Evolutionary conservation across 805 yeast genomes (phyloP).

Genomic region (Yarrowia yakushimensis): DNA sequence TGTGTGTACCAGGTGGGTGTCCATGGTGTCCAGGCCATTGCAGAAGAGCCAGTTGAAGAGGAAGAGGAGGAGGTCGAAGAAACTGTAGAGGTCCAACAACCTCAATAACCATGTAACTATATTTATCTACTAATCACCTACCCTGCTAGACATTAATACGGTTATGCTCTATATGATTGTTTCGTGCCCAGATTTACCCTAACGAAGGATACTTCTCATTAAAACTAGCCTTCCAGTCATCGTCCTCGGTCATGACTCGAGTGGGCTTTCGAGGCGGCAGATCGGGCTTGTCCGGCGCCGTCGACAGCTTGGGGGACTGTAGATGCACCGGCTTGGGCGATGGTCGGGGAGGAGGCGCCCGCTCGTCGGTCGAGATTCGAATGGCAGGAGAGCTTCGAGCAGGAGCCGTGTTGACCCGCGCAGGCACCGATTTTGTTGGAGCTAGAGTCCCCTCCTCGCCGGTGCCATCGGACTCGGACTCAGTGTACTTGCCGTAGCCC

Average conservation of each 20-base stretch:
- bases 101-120: background rate
- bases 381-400: background rate
- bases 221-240: conserved; percentile 34
- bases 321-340: conserved; percentile 34
- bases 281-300: conserved; percentile 2
- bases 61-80: background rate
- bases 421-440: background rate
- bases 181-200: conserved; percentile 19
- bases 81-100: background rate
- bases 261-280: conserved; percentile 22
- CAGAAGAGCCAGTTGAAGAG: background rate
- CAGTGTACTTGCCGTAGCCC: conserved; percentile 80
- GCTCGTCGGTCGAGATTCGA: conserved; percentile 2
- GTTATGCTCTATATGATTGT: conserved; percentile 17
- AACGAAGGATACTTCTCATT: conserved; percentile 34
- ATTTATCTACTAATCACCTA: background rate
- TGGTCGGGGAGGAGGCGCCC: conserved; percentile 17
- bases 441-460: conserved; percentile 15
- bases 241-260: conserved; percentile 27
- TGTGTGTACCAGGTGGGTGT: conserved; percentile 35
- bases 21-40: background rate
- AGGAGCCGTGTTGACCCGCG: conserved; percentile 13
- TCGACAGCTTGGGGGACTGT: conserved; percentile 30
- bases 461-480: conserved; percentile 29
- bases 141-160: background rate